Base-by-base conservation (phyloP, 2,329 filamentous ascomycete species). In the Grosmannia serpens region DNA sequence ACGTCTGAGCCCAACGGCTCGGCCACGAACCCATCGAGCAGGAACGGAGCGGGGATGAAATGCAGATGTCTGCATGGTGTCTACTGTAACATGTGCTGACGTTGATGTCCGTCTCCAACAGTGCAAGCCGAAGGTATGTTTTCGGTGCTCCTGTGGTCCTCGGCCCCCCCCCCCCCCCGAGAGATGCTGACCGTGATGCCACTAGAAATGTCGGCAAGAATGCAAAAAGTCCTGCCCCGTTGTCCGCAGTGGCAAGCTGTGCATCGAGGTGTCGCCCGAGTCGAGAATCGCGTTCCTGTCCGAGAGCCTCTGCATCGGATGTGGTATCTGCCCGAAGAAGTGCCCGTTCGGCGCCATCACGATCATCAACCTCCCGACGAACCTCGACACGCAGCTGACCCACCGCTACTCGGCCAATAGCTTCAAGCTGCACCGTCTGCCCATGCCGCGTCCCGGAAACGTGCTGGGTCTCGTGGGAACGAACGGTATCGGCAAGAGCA, bases 401-500 rank as follows among this genome's bases (percentile, higher is more conserved):
- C 95, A 99, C 74, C 88, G 94, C 71, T 99, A 99, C 80, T 95
- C 92, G 58, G 92, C 94, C 73, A 99, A 99, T 82, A 96, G 91
- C 78, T 99, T 99, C 85, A 99, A 99, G 82, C 85, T 99, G 65
- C 94, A 99, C 75, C 86, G 95, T 67, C 81, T 97, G 69, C 94
- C 95, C 59, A 96, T 92, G 83, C 94, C 94, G 49, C 86, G 94
- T 61, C 92, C 94, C 35, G 94, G 94, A 62, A 90, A 97, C 71
- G 95, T 99, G 33, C 77, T 99, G 59, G 94, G 94, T 78, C 82
- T 99, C 56, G 95, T 99, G 51, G 95, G 94, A 73, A 97, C 94
- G 67, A 99, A 99, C 84, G 94, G 95, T 90, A 99, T 97, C 68
- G 94, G 94, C 75, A 99, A 99, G 84, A 96, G 91, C 78, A 99